A percentile compares a stretch with the other conserved stretches of the same genome.
These are phyloP conservation scores for Exophiala sp. DNA, from an alignment of 2,329 filamentous ascomycete genomes.

Conservation along the genomic window DNA sequence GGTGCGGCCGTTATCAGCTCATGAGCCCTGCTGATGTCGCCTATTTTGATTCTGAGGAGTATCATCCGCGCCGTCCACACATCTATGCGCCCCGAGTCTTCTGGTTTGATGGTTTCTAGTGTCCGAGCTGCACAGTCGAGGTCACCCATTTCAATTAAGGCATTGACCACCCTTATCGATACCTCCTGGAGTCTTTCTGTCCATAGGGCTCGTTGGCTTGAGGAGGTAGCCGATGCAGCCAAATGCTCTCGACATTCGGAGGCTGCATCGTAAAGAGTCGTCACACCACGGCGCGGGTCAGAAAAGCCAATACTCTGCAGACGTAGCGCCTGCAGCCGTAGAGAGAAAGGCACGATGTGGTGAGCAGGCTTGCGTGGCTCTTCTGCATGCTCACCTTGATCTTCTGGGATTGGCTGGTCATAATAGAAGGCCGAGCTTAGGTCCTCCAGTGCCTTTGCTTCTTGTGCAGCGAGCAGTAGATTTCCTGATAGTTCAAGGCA, in stretches of 20 bases:
- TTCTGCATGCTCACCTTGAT: conserved; percentile 40
- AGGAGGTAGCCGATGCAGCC: conserved; percentile 45
- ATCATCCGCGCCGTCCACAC: conserved; percentile 41
- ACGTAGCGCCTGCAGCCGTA: conserved; percentile 75
- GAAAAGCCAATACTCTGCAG: conserved; percentile 81
- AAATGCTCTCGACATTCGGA: conserved; percentile 65
- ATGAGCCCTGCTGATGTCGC: conserved; percentile 65
- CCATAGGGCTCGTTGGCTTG: conserved; percentile 61
- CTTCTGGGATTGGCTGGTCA: conserved; percentile 25
- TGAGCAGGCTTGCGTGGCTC: conserved; percentile 59
- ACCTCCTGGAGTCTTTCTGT: conserved; percentile 65
- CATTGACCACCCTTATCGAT: conserved; percentile 57
- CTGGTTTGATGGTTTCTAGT: conserved; percentile 52
- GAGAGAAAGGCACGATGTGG: conserved; percentile 77
- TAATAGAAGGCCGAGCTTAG: conserved; percentile 52
- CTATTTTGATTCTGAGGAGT: conserved; percentile 70
- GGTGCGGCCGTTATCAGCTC: conserved; percentile 42
- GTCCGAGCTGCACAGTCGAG: conserved; percentile 71
- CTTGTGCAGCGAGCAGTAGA: conserved; percentile 59
- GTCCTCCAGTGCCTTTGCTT: conserved; percentile 58
- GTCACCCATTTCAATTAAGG: conserved; percentile 66
- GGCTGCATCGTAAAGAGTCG: conserved; percentile 84
- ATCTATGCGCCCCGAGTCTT: conserved; percentile 28
- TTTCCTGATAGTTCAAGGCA: conserved; percentile 75
- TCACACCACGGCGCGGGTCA: conserved; percentile 76